Evolutionary conservation across 1,139 yeast genomes (phyloP), one percentile per base, ranked within the genome.

Genomic region (Lodderomyces theae): DNA sequence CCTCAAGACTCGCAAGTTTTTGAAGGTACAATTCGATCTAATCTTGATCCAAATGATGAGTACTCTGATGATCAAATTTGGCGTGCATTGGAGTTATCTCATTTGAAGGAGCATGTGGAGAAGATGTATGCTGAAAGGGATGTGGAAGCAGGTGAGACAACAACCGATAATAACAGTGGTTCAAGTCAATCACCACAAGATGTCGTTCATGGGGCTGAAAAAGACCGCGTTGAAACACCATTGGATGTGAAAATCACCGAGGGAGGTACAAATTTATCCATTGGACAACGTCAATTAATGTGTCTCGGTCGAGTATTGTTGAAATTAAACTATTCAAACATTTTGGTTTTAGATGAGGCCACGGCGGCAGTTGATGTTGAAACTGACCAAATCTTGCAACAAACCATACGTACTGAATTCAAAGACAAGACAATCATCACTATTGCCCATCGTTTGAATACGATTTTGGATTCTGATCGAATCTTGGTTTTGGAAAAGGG

Each of bases 1-100:
- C 98, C 98, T 1, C 98, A 92, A 63, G 98, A 92, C 57, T 87
- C 97, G 0, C 97, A 92, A 63, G 95, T 90, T 4, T 90, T 92
- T 58, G 90, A 88, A 66, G 98, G 98, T 31, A 78, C 95, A 0
- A 72, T 92, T 35, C 76, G 96, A 55, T 83, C 86, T 35, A 92
- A 92, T 61, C 75, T 92, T 54, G 98, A 92, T 58, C 98, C 98
- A 17, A 82, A 86, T 3, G 68, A 74, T 33, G 68, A 64, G 38
- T 82, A 74, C 56, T 71, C 78, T 3, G 96, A 88, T 55, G 87
- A 82, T 17, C 82, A 85, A 49, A 72, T 92, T 24, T 92, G 97
- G 97, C 72, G 77, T 31, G 96, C 88, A 0, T 71, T 92, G 50
- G 92, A 85, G 52, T 71, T 89, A 45, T 82, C 96, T 1, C 97